phyloP scores from a whole-genome alignment of 768 basidiomycete genomes.

The Lentinula detonsa region DNA sequence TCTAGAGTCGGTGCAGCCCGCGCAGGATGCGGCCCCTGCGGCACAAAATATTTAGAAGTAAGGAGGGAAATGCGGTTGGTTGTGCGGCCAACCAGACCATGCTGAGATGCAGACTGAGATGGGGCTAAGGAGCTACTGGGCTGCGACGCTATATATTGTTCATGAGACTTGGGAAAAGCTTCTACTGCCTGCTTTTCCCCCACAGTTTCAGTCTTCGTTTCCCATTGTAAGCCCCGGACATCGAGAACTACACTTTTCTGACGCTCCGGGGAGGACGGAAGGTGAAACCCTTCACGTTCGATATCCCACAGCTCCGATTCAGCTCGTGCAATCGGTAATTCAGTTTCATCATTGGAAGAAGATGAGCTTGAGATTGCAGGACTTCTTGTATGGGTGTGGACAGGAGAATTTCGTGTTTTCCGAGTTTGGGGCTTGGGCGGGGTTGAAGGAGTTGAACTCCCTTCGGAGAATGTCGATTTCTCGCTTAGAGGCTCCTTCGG shows the following conservation, averaged over 20 bases:
- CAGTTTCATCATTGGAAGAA: neutral
- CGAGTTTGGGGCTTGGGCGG: neutral
- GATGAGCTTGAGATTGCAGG: neutral
- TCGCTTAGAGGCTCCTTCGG: neutral
- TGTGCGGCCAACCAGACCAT: conserved; percentile 14
- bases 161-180: neutral
- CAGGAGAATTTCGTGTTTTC: neutral
- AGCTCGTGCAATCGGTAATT: neutral
- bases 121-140: conserved; percentile 24
- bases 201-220: neutral
- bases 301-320: conserved; percentile 54
- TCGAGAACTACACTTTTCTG: neutral
- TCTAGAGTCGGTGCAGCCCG: neutral
- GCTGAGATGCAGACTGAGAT: conserved; percentile 55
- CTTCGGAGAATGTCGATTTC: neutral
- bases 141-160: neutral
- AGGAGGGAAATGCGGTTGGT: neutral
- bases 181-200: neutral
- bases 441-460: neutral
- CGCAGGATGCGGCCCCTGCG: conserved; percentile 6
- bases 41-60: conserved; percentile 16
- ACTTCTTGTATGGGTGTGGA: neutral
- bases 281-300: conserved; percentile 30
- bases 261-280: conserved; percentile 11
- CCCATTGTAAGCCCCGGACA: neutral